A percentile compares a stretch with the other conserved stretches of the same genome.
Conservation (phyloP, 2,329 filamentous ascomycete genomes). For the Pseudogymnoascus sp. region DNA sequence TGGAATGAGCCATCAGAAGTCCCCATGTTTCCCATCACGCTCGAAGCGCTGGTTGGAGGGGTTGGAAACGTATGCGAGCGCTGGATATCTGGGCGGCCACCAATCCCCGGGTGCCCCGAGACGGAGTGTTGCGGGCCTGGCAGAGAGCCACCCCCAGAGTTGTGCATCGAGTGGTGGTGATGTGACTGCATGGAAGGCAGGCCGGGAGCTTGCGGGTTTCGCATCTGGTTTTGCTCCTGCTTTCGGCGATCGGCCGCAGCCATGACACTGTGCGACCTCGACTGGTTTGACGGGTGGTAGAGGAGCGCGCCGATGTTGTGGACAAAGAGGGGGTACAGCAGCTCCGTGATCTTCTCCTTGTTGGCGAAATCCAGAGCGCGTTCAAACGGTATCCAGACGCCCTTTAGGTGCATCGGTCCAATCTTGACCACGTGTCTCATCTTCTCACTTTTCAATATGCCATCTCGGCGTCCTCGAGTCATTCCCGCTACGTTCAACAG, state of each 20-base stretch:
- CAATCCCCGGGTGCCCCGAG: constrained; percentile 56
- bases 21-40: constrained; percentile 65
- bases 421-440: constrained; percentile 96
- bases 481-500: constrained; percentile 94
- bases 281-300: constrained; percentile 88
- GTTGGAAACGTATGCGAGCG: constrained; percentile 90
- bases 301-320: constrained; percentile 92
- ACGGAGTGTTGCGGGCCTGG: constrained; percentile 41
- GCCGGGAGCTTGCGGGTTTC: constrained; percentile 48
- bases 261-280: constrained; percentile 75
- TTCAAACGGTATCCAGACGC: constrained; percentile 97
- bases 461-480: constrained; percentile 90
- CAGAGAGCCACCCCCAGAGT: constrained; percentile 46
- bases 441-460: constrained; percentile 97
- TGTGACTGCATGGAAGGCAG: constrained; percentile 59
- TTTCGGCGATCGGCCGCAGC: constrained; percentile 73
- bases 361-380: constrained; percentile 97
- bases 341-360: constrained; percentile 97
- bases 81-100: constrained; percentile 69
- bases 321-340: constrained; percentile 91
- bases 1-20: constrained; percentile 67
- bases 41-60: constrained; percentile 85
- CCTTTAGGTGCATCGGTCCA: constrained; percentile 97
- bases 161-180: constrained; percentile 54
- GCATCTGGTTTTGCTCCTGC: constrained; percentile 52